phyloP scores from a whole-genome alignment of 805 yeast genomes.

The Kodamaea jinghongensis region DNA sequence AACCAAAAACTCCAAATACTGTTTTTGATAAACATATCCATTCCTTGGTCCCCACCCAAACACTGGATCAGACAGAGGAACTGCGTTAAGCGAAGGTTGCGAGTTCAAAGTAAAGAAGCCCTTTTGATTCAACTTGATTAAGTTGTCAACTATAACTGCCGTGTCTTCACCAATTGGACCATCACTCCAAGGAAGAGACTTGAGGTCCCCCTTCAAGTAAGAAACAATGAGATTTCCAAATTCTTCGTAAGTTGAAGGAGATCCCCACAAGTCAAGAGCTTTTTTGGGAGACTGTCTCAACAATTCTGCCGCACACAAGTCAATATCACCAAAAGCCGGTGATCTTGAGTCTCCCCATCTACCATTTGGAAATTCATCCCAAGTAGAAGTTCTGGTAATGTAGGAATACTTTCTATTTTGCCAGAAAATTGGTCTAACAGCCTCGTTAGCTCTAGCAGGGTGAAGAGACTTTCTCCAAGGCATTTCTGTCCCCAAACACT shows the following conservation, averaged over 20 bases:
- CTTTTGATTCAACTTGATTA: conserved; percentile 60
- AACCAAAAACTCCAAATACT: conserved; percentile 81
- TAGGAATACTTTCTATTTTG: conserved; percentile 88
- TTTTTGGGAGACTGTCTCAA: conserved; percentile 79
- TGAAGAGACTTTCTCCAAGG: conserved; percentile 95
- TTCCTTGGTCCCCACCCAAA: conserved; percentile 95
- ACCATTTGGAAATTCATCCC: conserved; percentile 99
- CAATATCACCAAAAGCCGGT: conserved; percentile 93
- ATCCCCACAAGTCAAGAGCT: conserved; percentile 86
- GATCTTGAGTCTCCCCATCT: conserved; percentile 98
- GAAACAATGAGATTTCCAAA: conserved; percentile 59
- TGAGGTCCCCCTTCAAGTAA: conserved; percentile 70
- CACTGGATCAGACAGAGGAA: conserved; percentile 61
- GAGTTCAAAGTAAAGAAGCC: conserved; percentile 86
- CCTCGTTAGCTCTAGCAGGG: conserved; percentile 73
- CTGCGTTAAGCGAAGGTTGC: conserved; percentile 89
- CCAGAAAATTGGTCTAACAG: conserved; percentile 95
- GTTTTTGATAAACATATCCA: conserved; percentile 93
- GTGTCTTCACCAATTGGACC: conserved; percentile 82
- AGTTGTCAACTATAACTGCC: conserved; percentile 52
- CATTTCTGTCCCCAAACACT: conserved; percentile 24
- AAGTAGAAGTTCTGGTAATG: conserved; percentile 81
- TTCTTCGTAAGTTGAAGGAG: conserved; percentile 60
- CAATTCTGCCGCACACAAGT: conserved; percentile 72
- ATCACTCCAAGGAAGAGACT: conserved; percentile 92